Evolutionary conservation across 805 yeast genomes (phyloP).

Genomic region (Starmerella lactis-condensi): DNA sequence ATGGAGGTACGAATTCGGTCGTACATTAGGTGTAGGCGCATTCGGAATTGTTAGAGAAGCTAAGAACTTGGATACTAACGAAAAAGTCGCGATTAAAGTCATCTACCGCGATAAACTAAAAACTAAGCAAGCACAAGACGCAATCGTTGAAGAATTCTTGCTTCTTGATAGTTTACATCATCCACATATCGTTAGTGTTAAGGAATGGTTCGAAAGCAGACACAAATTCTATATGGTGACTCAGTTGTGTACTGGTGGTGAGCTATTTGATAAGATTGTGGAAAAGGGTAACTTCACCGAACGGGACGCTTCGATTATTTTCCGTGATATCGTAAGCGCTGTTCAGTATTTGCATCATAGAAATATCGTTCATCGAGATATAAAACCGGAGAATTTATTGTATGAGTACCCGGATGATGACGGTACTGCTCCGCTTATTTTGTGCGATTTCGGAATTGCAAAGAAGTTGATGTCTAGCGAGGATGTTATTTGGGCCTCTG

Average conservation of each 20-base stretch:
- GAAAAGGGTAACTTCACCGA: slow-evolving; percentile 73
- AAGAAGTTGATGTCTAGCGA: slow-evolving; percentile 43
- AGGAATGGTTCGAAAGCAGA: slow-evolving; percentile 84
- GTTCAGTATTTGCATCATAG: slow-evolving; percentile 54
- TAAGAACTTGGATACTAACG: slow-evolving; percentile 30
- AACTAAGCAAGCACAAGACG: slow-evolving; percentile 42
- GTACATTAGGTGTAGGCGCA: slow-evolving; percentile 83
- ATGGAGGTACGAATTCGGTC: slow-evolving; percentile 53
- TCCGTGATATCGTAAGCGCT: slow-evolving; percentile 61
- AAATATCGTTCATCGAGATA: slow-evolving; percentile 80
- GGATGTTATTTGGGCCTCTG: slow-evolving; percentile 49
- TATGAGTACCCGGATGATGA: slow-evolving; percentile 35
- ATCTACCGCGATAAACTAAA: slow-evolving; percentile 67
- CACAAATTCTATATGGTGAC: slow-evolving; percentile 89
- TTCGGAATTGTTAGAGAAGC: slow-evolving; percentile 87
- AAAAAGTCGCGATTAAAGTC: slow-evolving; percentile 79
- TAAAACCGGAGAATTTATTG: slow-evolving; percentile 83
- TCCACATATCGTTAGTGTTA: slow-evolving; percentile 73
- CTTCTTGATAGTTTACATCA: slow-evolving; percentile 52
- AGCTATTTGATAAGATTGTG: slow-evolving; percentile 72
- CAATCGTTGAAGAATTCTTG: slow-evolving; percentile 60
- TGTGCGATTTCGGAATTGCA: slow-evolving; percentile 95
- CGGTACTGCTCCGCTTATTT: slow-evolving; percentile 53
- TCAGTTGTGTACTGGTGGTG: slow-evolving; percentile 92
- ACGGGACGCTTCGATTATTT: slow-evolving; percentile 59